A percentile compares a stretch with the other conserved stretches of the same genome.
These are phyloP conservation scores for Cutaneotrichosporon dermatis DNA, from an alignment of 1,284 basidiomycete species.

Conservation along the genomic window DNA sequence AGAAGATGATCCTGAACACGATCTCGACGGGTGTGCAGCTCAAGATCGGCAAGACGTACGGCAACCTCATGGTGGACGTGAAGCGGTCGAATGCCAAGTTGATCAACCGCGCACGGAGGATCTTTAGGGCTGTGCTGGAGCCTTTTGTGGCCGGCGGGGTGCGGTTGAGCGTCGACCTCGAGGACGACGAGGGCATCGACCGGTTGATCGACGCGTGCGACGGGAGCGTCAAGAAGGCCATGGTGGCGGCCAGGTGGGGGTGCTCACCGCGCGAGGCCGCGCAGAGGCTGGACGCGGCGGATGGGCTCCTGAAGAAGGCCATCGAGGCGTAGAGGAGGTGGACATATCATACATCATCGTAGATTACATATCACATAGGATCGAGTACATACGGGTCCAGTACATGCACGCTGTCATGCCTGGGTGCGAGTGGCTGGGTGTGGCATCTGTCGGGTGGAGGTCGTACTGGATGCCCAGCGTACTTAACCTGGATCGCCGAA, in stretches of 20 bases:
- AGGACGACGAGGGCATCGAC: conserved; percentile 15
- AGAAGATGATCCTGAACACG: conserved; percentile 29
- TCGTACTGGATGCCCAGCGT: too few species aligned
- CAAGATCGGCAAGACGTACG: conserved; percentile 24
- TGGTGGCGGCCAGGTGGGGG: conserved; percentile 20
- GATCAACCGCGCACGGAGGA: conserved; percentile 11
- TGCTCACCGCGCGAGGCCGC: conserved; percentile 12
- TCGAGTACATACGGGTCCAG: too few species aligned
- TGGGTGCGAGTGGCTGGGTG: neutral
- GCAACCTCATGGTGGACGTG: conserved; percentile 22
- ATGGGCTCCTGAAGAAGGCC: conserved; percentile 16
- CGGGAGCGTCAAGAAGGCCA: conserved; percentile 19
- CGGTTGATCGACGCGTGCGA: conserved; percentile 15
- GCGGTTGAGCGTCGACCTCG: conserved; percentile 1
- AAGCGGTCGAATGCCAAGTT: conserved; percentile 15
- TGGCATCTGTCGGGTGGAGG: too few species aligned
- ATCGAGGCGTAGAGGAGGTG: neutral
- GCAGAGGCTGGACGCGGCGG: conserved; percentile 6
- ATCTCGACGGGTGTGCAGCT: conserved; percentile 20
- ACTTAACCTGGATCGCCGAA: too few species aligned
- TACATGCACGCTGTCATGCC: neutral
- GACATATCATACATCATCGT: too few species aligned
- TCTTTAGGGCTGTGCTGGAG: conserved; percentile 12
- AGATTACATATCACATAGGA: too few species aligned
- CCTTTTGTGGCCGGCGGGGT: neutral